Evolutionary conservation across 352 stramenopile genomes (phyloP), one percentile per base, ranked within the genome.

Genomic region (Phytophthora citricola): DNA sequence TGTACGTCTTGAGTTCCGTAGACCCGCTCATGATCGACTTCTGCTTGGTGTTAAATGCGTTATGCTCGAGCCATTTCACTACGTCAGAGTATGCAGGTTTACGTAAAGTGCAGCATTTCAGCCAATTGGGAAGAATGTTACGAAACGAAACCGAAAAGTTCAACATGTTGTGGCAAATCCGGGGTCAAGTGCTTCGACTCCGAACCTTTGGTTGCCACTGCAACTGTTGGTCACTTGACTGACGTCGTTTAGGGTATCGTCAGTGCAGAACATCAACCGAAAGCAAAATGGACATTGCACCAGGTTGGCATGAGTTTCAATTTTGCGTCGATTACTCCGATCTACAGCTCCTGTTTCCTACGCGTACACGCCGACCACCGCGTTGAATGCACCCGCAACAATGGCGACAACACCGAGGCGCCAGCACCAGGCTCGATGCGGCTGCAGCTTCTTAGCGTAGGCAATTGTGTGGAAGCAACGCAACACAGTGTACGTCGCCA

Each of bases 401-500:
- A 85, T 67, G 36, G 70, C 72, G 20, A 85, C 67, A 31, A 85
- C 58, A 43, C 74, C 75, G 22, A 75, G 50, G 9, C 66, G 57
- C 67, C 71, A 83, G 56, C 71, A 81, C 32, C 71, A 58, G 27
- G 67, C 65, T 47, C 79, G 79, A 31, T 83, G 66, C 27, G 78
- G 80, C 53, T 89, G 75, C 44, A 82, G 54, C 8, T 56, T 58
- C 24, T 84, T 71, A 22, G 73, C 80, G 38, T 85, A 89, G 1
- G 76, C 70, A 45, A 78, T 45, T 22, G 80, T 89, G 71, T 85
- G 76, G 38, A 68, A 48, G 51, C 71, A 72, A 24, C 80, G 77
- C 40, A 69, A 58, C 11, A 74, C 39, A 0, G 77, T 89, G 76
- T 76, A 89, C 76, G 26, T 46, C 58, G 44, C 32, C 63, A 89